Evolutionary conservation across 768 basidiomycete species (phyloP).

Genomic region (Podaxis pistillaris): DNA sequence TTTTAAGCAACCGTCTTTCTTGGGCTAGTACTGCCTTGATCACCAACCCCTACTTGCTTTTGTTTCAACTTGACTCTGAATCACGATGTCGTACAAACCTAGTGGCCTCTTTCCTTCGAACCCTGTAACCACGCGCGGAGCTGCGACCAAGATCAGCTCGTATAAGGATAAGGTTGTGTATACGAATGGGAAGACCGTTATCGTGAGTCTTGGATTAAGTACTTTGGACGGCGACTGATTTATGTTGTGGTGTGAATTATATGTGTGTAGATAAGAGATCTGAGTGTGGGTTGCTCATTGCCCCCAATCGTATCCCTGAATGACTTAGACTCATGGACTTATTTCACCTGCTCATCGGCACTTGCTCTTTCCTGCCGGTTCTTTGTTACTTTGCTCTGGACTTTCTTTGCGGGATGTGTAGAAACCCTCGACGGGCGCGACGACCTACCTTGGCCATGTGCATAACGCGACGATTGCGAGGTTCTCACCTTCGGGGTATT

Average conservation of each 20-base stretch:
- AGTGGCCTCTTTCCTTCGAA: constrained; percentile 60
- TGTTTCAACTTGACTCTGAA: not conserved
- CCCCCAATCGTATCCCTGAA: not conserved
- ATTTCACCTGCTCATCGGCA: not conserved
- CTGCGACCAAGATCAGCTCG: constrained; percentile 34
- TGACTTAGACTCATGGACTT: not conserved
- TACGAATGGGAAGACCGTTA: constrained; percentile 78
- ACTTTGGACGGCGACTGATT: not conserved
- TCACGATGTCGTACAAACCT: constrained; percentile 40
- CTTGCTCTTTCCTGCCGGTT: not conserved
- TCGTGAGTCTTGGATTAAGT: constrained; percentile 52
- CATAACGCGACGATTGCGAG: constrained; percentile 87
- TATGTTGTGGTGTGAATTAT: not conserved
- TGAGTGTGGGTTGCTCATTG: constrained; percentile 53
- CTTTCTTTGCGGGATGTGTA: not conserved
- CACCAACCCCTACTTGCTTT: not conserved
- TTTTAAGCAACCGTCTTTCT: not conserved
- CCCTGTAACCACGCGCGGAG: constrained; percentile 40
- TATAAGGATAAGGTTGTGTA: constrained; percentile 81
- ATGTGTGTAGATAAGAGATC: constrained; percentile 67
- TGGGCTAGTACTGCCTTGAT: not conserved
- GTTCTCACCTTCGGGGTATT: constrained; percentile 91
- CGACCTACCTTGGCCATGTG: constrained; percentile 75
- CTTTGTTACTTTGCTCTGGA: not conserved
- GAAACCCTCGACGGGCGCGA: constrained; percentile 41